These are phyloP conservation scores for Pezicula neosporulosa DNA, from an alignment of 2,329 filamentous ascomycete species.

Conservation along the genomic window DNA sequence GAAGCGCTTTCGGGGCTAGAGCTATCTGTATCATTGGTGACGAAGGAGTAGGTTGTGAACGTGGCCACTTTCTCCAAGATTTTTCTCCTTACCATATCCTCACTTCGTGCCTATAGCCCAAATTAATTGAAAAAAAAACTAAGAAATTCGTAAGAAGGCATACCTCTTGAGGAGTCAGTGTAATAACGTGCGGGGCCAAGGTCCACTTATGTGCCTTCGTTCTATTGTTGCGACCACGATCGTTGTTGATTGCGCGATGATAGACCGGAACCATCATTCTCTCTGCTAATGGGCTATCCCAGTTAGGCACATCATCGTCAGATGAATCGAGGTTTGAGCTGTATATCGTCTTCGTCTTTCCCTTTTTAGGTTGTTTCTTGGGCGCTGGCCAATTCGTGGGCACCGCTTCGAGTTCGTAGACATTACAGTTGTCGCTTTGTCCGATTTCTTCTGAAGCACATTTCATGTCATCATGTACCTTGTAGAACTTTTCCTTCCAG, in stretches of 20 bases:
- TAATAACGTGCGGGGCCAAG: conserved; percentile 64
- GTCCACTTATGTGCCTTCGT: conserved; percentile 20
- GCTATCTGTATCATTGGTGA: conserved; percentile 25
- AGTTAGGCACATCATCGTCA: conserved; percentile 43
- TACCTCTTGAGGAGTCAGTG: conserved; percentile 71
- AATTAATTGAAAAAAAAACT: conserved; percentile 12
- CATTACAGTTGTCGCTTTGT: conserved; percentile 57
- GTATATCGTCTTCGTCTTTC: conserved; percentile 44
- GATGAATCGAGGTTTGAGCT: conserved; percentile 42
- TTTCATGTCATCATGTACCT: conserved; percentile 70
- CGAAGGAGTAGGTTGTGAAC: conserved; percentile 70
- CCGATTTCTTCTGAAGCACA: conserved; percentile 71
- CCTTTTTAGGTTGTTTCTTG: conserved; percentile 31
- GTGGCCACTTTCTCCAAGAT: conserved; percentile 72
- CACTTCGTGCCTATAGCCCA: conserved; percentile 40
- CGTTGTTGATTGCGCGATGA: conserved; percentile 46
- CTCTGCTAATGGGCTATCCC: conserved; percentile 61
- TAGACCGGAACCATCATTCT: conserved; percentile 68
- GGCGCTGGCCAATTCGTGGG: conserved; percentile 74
- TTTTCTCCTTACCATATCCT: conserved; percentile 76
- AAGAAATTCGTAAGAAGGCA: conserved; percentile 15
- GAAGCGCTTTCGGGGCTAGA: conserved; percentile 36
- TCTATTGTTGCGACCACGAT: conserved; percentile 27
- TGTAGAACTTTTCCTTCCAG: conserved; percentile 82
- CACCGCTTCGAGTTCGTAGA: conserved; percentile 73